These are phyloP conservation scores for Crassisporium funariophilum DNA, from an alignment of 768 basidiomycete species.

Conservation along the genomic window DNA sequence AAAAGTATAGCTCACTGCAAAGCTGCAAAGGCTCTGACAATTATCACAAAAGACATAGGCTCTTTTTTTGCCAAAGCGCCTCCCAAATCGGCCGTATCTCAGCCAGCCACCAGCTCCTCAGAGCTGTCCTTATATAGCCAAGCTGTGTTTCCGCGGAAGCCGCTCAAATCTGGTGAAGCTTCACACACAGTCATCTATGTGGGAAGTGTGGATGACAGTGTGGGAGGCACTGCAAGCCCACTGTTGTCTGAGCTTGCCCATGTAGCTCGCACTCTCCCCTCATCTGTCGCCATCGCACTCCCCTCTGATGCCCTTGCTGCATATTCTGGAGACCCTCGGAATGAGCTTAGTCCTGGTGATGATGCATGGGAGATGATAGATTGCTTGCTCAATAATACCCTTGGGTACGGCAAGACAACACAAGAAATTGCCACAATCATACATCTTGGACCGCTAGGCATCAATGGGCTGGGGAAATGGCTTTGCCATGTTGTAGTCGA, in stretches of 20 bases:
- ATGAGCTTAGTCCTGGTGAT: not conserved
- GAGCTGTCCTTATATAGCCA: too few relatives aligned
- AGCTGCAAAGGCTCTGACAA: not conserved
- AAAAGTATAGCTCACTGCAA: not conserved
- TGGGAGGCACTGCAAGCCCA: too few relatives aligned
- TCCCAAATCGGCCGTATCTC: too few relatives aligned
- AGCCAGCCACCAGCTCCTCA: too few relatives aligned
- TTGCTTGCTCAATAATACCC: constrained; percentile 1
- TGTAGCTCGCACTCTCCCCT: too few relatives aligned
- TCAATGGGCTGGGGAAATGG: constrained; percentile 9
- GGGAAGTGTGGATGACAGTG: too few relatives aligned
- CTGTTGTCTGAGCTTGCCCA: too few relatives aligned
- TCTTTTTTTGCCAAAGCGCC: not conserved
- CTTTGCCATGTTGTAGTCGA: constrained; percentile 4
- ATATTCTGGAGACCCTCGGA: not conserved
- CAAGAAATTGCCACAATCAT: constrained; percentile 2
- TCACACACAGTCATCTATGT: too few relatives aligned
- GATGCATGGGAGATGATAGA: constrained; percentile 4
- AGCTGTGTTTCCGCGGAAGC: too few relatives aligned
- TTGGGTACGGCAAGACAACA: constrained; percentile 3
- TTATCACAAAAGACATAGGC: not conserved
- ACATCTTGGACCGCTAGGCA: constrained; percentile 5
- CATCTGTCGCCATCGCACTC: not conserved
- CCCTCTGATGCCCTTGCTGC: not conserved
- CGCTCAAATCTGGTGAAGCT: too few relatives aligned